Percentiles rank a stretch among this genome's conserved stretches.
Conservation (phyloP, 768 basidiomycete species). For the Tylopilus rubrobrunneus region DNA sequence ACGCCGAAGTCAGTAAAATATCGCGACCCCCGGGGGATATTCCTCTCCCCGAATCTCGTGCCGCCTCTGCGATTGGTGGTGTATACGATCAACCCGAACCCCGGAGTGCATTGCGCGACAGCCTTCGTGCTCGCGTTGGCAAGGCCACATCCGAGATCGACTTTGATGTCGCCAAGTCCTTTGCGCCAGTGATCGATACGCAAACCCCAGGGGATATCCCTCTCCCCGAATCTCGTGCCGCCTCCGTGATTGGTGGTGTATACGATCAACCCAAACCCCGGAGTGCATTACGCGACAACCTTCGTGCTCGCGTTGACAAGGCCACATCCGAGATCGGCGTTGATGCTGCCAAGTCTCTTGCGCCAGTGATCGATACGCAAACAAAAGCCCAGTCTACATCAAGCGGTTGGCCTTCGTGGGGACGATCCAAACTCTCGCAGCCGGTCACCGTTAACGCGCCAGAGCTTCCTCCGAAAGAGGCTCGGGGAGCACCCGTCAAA, state of each 20-base stretch:
- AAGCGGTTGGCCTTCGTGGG: conserved; percentile 1
- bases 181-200: too few relatives aligned
- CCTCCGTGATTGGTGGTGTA: conserved; percentile 27
- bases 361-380: conserved; percentile 2
- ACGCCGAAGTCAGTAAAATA: conserved; percentile 6
- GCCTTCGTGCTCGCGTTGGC: conserved; percentile 10
- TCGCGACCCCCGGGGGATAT: conserved; percentile 19
- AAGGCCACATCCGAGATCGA: conserved; percentile 26
- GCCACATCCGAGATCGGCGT: conserved; percentile 25
- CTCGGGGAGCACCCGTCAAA: not conserved
- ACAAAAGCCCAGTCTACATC: conserved; percentile 1
- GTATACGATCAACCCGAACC: conserved; percentile 22
- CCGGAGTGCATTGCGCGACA: conserved; percentile 10
- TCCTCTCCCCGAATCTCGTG: conserved; percentile 28
- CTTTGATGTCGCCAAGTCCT: conserved; percentile 5
- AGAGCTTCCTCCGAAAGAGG: conserved; percentile 6
- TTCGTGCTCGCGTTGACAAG: conserved; percentile 14
- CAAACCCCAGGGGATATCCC: conserved; percentile 19
- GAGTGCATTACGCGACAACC: conserved; percentile 6
- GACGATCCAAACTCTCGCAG: conserved; percentile 4
- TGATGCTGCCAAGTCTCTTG: conserved; percentile 5
- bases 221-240: conserved; percentile 29
- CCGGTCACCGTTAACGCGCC: not conserved
- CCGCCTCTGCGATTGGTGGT: conserved; percentile 28
- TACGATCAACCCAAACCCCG: conserved; percentile 23